phyloP scores from a whole-genome alignment of 208 protist species.

The Borovskyia barvae region DNA sequence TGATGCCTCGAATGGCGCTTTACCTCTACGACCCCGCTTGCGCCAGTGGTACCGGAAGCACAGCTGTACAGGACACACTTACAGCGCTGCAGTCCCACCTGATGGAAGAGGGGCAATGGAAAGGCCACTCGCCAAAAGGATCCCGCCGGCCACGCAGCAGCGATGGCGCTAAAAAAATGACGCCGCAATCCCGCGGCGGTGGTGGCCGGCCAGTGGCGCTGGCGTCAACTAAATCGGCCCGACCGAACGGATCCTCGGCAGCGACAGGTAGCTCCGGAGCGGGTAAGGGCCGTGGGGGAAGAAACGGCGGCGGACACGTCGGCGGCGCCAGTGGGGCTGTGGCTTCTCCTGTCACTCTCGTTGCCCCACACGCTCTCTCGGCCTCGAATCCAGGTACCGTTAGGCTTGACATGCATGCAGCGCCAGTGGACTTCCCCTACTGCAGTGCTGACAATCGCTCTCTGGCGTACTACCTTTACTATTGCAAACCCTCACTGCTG shows the following conservation, averaged over 20 bases:
- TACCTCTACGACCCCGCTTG: conserved; percentile 20
- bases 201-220: neutral
- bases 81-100: conserved; percentile 9
- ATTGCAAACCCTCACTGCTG: neutral
- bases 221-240: neutral
- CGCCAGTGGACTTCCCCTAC: conserved; percentile 8
- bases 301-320: conserved; percentile 8
- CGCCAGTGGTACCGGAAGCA: conserved; percentile 5
- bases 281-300: conserved; percentile 5
- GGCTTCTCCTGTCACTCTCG: neutral
- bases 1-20: conserved; percentile 10
- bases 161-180: neutral
- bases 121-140: conserved; percentile 1
- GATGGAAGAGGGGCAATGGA: neutral
- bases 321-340: no score
- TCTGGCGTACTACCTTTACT: conserved; percentile 8
- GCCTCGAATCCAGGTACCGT: no score
- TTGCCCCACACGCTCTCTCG: no score
- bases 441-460: neutral
- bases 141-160: conserved; percentile 1
- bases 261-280: neutral
- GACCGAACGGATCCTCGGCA: neutral
- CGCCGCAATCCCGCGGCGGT: neutral
- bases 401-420: neutral
- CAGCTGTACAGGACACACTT: conserved; percentile 9